These are phyloP conservation scores for Penicillium frequentans DNA, from an alignment of 2,329 filamentous ascomycete genomes.

Conservation along the genomic window DNA sequence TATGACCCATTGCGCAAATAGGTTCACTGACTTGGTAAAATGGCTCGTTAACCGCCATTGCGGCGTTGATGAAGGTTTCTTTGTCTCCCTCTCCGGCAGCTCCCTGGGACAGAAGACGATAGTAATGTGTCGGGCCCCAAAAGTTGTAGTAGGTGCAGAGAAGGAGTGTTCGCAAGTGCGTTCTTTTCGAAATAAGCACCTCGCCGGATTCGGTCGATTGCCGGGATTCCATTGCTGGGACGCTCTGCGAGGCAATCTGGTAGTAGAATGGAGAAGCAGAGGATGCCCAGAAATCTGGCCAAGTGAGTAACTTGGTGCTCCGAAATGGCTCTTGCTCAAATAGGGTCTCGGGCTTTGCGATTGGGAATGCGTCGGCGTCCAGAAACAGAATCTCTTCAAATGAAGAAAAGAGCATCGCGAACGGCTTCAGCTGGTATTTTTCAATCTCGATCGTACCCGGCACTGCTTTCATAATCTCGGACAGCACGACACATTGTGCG, in stretches of 20 bases:
- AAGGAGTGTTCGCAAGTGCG: conserved; percentile 48
- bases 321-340: conserved; percentile 45
- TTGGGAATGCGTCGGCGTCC: conserved; percentile 48
- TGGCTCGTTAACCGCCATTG: conserved; percentile 36
- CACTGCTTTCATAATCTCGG: conserved; percentile 38
- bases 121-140: conserved; percentile 54
- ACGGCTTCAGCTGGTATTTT: conserved; percentile 28
- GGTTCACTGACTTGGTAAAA: conserved; percentile 45
- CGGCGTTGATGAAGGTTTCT: conserved; percentile 49
- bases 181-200: conserved; percentile 49
- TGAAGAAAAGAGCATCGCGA: conserved; percentile 49
- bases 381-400: conserved; percentile 51
- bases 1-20: conserved; percentile 31
- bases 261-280: conserved; percentile 47
- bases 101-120: conserved; percentile 37
- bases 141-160: conserved; percentile 57
- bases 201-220: conserved; percentile 50
- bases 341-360: conserved; percentile 41
- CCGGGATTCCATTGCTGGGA: conserved; percentile 31
- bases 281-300: conserved; percentile 39
- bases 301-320: conserved; percentile 35
- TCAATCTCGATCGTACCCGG: conserved; percentile 32
- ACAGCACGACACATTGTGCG: conserved; percentile 44
- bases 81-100: conserved; percentile 51
- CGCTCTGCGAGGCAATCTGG: conserved; percentile 39